phyloP scores from a whole-genome alignment of 306 rosid species.

The Dryas drummondii region DNA sequence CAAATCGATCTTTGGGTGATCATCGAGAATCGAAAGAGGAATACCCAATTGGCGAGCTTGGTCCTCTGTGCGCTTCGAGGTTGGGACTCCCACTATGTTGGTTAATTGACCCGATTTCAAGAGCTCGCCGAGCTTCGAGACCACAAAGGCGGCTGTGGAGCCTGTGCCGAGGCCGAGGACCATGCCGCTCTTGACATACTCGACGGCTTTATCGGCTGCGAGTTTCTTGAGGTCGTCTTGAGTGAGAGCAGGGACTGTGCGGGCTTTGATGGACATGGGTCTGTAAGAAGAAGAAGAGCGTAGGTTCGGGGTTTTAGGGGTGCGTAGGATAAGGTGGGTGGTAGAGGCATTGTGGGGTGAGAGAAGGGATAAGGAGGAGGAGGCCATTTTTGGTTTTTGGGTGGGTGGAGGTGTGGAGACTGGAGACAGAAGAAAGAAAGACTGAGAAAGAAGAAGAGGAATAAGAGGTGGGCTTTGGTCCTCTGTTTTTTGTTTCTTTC shows the following conservation, averaged over 20 bases:
- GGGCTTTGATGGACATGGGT: slow-evolving; percentile 45
- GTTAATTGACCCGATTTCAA: slow-evolving; percentile 54
- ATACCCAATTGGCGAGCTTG: slow-evolving; percentile 74
- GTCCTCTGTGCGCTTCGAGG: slow-evolving; percentile 84
- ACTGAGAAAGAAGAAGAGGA: slow-evolving; percentile 1
- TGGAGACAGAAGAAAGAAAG: neutral
- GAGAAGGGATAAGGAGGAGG: slow-evolving; percentile 54
- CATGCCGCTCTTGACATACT: slow-evolving; percentile 73
- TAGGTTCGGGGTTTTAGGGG: slow-evolving; percentile 37
- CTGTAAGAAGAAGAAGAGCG: slow-evolving; percentile 32
- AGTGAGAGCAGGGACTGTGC: slow-evolving; percentile 54
- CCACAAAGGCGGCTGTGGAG: slow-evolving; percentile 90
- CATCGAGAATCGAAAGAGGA: slow-evolving; percentile 75
- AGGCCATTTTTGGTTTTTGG: slow-evolving; percentile 47
- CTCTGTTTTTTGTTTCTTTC: neutral
- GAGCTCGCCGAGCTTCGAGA: slow-evolving; percentile 68
- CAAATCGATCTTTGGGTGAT: slow-evolving; percentile 66
- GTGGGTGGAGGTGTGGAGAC: neutral
- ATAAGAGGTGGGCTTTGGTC: neutral
- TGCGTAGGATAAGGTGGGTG: slow-evolving; percentile 49
- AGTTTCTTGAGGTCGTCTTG: slow-evolving; percentile 80
- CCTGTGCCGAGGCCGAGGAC: slow-evolving; percentile 92
- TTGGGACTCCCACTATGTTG: slow-evolving; percentile 73
- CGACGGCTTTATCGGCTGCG: slow-evolving; percentile 89
- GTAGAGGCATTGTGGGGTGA: slow-evolving; percentile 44